Evolutionary conservation across 2,329 filamentous ascomycete genomes (phyloP), one percentile per base, ranked within the genome.

Genomic region (Trichothecium sympodiale): DNA sequence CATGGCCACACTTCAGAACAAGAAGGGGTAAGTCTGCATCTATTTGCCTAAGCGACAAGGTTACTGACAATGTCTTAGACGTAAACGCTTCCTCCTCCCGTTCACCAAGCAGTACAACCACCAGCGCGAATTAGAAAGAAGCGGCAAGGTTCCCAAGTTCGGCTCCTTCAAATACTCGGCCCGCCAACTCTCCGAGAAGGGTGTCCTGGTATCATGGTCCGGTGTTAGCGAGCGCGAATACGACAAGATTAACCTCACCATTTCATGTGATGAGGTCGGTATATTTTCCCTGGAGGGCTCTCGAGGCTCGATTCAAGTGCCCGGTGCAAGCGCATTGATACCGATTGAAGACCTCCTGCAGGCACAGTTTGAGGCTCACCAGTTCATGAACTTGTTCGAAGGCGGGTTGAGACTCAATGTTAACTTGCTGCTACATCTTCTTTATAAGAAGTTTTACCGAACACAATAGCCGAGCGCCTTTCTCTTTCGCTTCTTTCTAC

Each of bases 91-190:
- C 69, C 71, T 95, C 38, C 74, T 98, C 57, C 91, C 91, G 12
- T 98, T 98, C 57, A 95, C 89, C 17, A 94, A 94, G 53, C 91
- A 98, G 59, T 98, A 94, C 75, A 94, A 95, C 59, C 91, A 98
- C 61, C 87, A 96, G 64, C 81, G 87, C 45, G 91, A 98, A 62
- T 78, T 98, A 23, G 86, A 95, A 54, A 82, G 86, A 39, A 82
- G 83, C 7, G 91, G 91, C 18, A 85, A 89, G 34, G 85, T 94
- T 36, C 93, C 94, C 58, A 94, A 94, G 56, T 98, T 98, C 54
- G 91, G 93, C 43, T 93, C 84, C 27, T 98, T 83, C 77, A 96
- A 96, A 65, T 98, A 98, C 65, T 89, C 83, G 37, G 88, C 86
- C 4, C 81, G 87, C 35, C 80, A 83, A 34, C 75, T 98, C 7